Evolutionary conservation across 352 stramenopile genomes (phyloP), one percentile per base, ranked within the genome.

Genomic region (Thalassiosira ordinaria): DNA sequence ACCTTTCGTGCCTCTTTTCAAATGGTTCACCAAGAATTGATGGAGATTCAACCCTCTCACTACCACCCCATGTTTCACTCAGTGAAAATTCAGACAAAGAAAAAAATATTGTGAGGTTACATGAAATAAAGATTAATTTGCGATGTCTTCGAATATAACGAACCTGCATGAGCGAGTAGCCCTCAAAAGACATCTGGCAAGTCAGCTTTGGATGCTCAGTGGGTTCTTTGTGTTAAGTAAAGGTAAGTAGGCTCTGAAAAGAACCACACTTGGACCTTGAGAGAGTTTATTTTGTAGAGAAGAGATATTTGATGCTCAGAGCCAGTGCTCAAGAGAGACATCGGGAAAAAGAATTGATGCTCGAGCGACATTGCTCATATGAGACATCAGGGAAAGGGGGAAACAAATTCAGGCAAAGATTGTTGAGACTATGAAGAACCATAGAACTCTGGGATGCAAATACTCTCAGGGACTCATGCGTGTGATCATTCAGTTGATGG

Each of bases 161-260:
- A n/a, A n/a, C n/a, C n/a, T n/a, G n/a, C n/a, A n/a, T n/a, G n/a
- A n/a, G n/a, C n/a, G n/a, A n/a, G n/a, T n/a, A n/a, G n/a, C n/a
- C n/a, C n/a, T n/a, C n/a, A n/a, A n/a, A n/a, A n/a, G n/a, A n/a
- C n/a, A n/a, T n/a, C n/a, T n/a, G n/a, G n/a, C n/a, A n/a, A n/a
- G n/a, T n/a, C n/a, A n/a, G n/a, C n/a, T n/a, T n/a, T n/a, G n/a
- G n/a, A n/a, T n/a, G n/a, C n/a, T n/a, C n/a, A n/a, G n/a, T n/a
- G n/a, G n/a, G n/a, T n/a, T 84, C 76, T 84, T 84, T 84, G 76
- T 75, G 31, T 67, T 60, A 63, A 55, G 63, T 84, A 53, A 68
- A 64, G 67, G 72, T 68, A 56, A 66, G 76, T 84, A 59, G 47
- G 76, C 60, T 84, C 62, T 84, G 76, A 84, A 76, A 79, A 84